These are phyloP conservation scores for Piper betle DNA, from an alignment of 164 flowering plant genomes.

Conservation along the genomic window DNA sequence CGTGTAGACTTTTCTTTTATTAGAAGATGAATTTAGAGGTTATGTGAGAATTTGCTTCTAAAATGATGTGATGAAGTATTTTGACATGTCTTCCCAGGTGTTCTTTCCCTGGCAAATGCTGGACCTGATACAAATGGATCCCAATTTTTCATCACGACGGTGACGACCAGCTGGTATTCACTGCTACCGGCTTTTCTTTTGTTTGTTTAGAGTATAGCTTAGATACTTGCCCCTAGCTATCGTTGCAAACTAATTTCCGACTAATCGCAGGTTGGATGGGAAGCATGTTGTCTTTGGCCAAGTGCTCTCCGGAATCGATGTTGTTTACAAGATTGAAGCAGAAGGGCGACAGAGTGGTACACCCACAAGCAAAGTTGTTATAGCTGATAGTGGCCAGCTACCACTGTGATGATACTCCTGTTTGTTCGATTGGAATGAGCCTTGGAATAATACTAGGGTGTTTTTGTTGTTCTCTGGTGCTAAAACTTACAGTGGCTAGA, in stretches of 20 bases:
- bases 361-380: constrained; percentile 52
- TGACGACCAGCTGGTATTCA: constrained; percentile 83
- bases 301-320: constrained; percentile 89
- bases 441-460: no score
- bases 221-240: no score
- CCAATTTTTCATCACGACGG: constrained; percentile 96
- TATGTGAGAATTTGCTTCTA: background rate
- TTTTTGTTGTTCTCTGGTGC: no score
- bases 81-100: constrained; percentile 24
- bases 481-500: no score
- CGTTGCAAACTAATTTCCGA: no score
- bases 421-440: no score
- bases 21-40: background rate
- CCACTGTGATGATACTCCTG: constrained; percentile 6
- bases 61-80: background rate
- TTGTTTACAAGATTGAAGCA: constrained; percentile 74
- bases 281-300: constrained; percentile 93
- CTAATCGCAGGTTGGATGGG: constrained; percentile 70
- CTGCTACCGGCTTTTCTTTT: background rate
- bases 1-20: background rate
- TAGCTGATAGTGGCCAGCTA: constrained; percentile 71
- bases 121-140: constrained; percentile 90
- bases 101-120: constrained; percentile 94
- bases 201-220: background rate
- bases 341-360: constrained; percentile 59